These are phyloP conservation scores for Wallacemonas sp. DNA, from an alignment of 208 protist species.

Conservation along the genomic window DNA sequence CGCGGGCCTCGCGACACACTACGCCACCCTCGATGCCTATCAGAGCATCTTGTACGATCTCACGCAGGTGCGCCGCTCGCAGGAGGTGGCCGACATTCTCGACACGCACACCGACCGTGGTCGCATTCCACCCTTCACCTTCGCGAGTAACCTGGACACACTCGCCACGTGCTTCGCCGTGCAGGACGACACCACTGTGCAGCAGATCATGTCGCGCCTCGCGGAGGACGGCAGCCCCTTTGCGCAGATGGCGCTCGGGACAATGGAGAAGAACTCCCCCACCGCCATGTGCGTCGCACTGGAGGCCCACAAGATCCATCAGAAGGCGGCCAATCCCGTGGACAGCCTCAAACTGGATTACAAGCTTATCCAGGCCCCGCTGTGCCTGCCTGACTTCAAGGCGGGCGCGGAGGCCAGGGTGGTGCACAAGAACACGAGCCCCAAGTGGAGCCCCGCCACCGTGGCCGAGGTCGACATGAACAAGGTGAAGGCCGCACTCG, in stretches of 20 bases:
- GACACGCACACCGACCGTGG: slow-evolving; percentile 24
- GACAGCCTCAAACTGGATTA: slow-evolving; percentile 30
- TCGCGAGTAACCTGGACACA: slow-evolving; percentile 29
- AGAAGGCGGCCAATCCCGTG: slow-evolving; percentile 10
- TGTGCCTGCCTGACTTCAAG: slow-evolving; percentile 32
- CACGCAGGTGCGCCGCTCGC: slow-evolving; percentile 16
- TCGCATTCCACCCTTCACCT: slow-evolving; percentile 44
- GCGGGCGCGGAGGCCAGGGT: slow-evolving; percentile 46
- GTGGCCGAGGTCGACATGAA: slow-evolving; percentile 33
- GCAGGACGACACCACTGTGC: slow-evolving; percentile 31
- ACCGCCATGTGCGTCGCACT: slow-evolving; percentile 50
- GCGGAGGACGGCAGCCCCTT: slow-evolving; percentile 37
- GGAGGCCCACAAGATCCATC: slow-evolving; percentile 41
- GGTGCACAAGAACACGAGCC: slow-evolving; percentile 37
- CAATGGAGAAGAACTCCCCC: slow-evolving; percentile 52
- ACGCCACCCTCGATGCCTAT: slow-evolving; percentile 36
- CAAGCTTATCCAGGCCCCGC: slow-evolving; percentile 22
- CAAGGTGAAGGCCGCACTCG: background rate
- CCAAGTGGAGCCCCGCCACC: slow-evolving; percentile 41
- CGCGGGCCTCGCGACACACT: slow-evolving; percentile 79
- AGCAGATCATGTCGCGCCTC: slow-evolving; percentile 45
- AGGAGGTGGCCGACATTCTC: slow-evolving; percentile 35
- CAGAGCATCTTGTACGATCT: slow-evolving; percentile 35
- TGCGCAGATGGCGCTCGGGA: slow-evolving; percentile 28
- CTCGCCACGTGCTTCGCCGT: slow-evolving; percentile 42